phyloP scores from a whole-genome alignment of 495 filamentous ascomycete genomes.

The Clohesyomyces aquaticus region DNA sequence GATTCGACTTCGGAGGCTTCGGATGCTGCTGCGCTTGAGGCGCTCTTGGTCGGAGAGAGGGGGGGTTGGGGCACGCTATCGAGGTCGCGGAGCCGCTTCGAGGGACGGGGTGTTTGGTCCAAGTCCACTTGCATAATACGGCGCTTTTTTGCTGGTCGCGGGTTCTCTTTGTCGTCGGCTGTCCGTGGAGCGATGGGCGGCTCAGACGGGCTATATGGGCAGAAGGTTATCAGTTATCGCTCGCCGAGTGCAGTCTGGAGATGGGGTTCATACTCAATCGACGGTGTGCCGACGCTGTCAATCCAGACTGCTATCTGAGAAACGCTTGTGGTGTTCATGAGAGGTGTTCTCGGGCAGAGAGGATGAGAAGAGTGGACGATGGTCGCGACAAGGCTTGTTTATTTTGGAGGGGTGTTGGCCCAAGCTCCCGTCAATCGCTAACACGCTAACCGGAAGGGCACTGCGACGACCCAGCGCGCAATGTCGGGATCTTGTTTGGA shows the following conservation, averaged over 20 bases:
- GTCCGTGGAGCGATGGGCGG: background rate
- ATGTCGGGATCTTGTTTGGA: background rate
- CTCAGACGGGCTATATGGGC: too few relatives aligned
- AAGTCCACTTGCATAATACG: background rate
- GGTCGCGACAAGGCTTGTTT: too few relatives aligned
- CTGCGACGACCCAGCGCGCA: background rate
- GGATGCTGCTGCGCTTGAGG: background rate
- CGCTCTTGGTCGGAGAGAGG: constrained; percentile 21
- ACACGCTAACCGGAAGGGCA: too few relatives aligned
- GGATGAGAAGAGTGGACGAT: too few relatives aligned
- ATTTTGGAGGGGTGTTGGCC: too few relatives aligned
- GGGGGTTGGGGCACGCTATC: constrained; percentile 6
- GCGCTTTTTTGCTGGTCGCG: background rate
- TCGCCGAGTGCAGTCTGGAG: background rate
- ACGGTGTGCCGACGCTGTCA: constrained; percentile 10
- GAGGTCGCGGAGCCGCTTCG: background rate
- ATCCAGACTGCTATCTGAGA: constrained; percentile 27
- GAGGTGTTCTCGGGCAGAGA: too few relatives aligned
- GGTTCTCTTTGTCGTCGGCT: background rate
- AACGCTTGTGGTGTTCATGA: too few relatives aligned
- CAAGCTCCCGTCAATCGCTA: too few relatives aligned
- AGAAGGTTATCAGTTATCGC: background rate
- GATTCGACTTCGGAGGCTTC: constrained; percentile 20
- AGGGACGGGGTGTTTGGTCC: background rate
- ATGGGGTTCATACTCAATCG: constrained; percentile 16